These are phyloP conservation scores for Rhododendron ferrugineum DNA, from an alignment of 148 eudicot genomes.

Conservation along the genomic window DNA sequence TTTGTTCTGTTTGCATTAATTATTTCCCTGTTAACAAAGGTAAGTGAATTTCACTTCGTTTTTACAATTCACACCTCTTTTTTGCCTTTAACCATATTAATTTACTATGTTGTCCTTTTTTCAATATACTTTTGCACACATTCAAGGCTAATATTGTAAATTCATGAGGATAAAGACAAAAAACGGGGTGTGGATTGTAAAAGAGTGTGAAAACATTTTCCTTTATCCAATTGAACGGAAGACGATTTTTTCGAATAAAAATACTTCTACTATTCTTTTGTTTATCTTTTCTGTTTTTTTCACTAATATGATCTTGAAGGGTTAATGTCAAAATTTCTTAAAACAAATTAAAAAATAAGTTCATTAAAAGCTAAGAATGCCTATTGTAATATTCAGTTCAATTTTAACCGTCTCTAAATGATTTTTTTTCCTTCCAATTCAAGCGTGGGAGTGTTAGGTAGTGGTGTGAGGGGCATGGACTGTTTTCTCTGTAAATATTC, in stretches of 20 bases:
- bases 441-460: conserved; percentile 31
- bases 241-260: neutral
- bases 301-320: neutral
- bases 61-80: too few species aligned
- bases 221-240: neutral
- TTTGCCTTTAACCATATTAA: too few species aligned
- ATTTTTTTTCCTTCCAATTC: conserved; percentile 13
- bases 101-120: too few species aligned
- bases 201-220: too few species aligned
- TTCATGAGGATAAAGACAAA: neutral
- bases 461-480: conserved; percentile 6
- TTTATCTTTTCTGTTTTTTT: neutral
- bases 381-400: conserved; percentile 21
- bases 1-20: too few species aligned
- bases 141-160: too few species aligned
- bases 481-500: conserved; percentile 2
- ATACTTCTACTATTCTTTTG: neutral
- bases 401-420: neutral
- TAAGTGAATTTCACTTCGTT: too few species aligned
- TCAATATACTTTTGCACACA: too few species aligned
- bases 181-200: neutral
- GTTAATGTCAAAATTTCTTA: neutral
- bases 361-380: conserved; percentile 15
- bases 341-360: too few species aligned
- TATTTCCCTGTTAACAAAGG: too few species aligned